Percentiles rank a stretch among this genome's conserved stretches.
Evolutionary conservation across 768 basidiomycete genomes (phyloP).

Genomic region (Trametes elegans): DNA sequence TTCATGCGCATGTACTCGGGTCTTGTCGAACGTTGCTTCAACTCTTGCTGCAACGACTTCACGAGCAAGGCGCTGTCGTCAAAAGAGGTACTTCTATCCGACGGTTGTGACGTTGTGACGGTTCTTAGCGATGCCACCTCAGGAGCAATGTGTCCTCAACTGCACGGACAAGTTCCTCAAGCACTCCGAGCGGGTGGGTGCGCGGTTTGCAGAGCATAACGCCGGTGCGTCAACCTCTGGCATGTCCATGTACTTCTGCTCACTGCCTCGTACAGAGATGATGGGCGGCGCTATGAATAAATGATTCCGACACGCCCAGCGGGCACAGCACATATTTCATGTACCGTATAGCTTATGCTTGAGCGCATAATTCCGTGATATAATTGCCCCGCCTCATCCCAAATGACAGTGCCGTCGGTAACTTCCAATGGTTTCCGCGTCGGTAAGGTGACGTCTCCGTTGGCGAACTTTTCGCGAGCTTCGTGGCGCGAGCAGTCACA

Average conservation of each 20-base stretch:
- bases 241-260: neutral
- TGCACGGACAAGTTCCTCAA: constrained; percentile 98
- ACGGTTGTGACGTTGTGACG: constrained; percentile 3
- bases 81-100: constrained; percentile 68
- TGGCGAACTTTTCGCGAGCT: too few species aligned
- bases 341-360: constrained; percentile 14
- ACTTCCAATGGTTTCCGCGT: neutral
- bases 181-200: constrained; percentile 90
- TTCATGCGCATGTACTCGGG: constrained; percentile 94
- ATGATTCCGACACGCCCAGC: neutral
- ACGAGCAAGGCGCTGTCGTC: constrained; percentile 90
- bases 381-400: constrained; percentile 1
- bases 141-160: constrained; percentile 90
- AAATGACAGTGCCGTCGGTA: neutral
- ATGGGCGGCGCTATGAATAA: constrained; percentile 18
- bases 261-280: constrained; percentile 11
- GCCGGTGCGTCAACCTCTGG: constrained; percentile 61
- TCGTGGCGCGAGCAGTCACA: neutral
- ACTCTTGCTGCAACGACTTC: constrained; percentile 92
- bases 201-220: constrained; percentile 88
- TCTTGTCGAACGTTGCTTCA: constrained; percentile 96
- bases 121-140: constrained; percentile 12
- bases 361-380: constrained; percentile 9
- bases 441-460: neutral
- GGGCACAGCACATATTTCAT: neutral